Conservation (phyloP, 2,329 filamentous ascomycete species). For the Achaetomium macrosporum region DNA sequence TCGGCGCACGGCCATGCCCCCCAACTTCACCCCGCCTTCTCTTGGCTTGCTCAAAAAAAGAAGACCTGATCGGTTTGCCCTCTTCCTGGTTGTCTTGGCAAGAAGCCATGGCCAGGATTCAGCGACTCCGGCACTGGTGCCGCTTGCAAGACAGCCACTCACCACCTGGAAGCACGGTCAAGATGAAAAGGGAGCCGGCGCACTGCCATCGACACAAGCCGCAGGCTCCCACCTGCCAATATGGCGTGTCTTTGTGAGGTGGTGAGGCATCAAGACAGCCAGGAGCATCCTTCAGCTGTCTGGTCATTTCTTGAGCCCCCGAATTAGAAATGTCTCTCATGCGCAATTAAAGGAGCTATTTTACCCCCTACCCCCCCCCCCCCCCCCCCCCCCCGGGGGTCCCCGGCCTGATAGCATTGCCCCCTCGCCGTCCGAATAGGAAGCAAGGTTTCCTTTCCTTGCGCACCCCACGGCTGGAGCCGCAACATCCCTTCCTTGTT, state of each 20-base stretch:
- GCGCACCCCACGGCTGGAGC: neutral
- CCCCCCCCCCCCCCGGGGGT: too few relatives aligned
- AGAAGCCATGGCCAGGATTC: neutral
- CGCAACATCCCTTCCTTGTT: neutral
- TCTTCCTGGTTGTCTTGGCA: slow-evolving; percentile 1
- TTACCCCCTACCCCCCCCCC: too few relatives aligned
- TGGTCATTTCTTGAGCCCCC: too few relatives aligned
- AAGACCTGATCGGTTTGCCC: neutral
- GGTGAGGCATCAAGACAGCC: neutral
- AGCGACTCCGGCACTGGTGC: neutral
- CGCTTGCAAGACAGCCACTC: slow-evolving; percentile 4
- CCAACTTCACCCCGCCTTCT: too few relatives aligned
- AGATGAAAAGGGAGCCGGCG: neutral
- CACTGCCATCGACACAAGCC: slow-evolving; percentile 13
- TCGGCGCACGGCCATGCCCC: too few relatives aligned
- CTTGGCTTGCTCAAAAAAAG: neutral
- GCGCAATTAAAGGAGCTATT: neutral
- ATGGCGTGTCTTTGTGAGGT: neutral
- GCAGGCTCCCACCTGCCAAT: neutral
- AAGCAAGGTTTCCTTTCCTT: neutral
- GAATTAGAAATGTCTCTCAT: neutral
- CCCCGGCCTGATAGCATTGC: too few relatives aligned
- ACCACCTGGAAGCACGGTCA: slow-evolving; percentile 8
- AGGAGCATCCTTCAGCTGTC: neutral
- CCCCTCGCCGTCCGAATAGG: neutral